These are phyloP conservation scores for Diddensiella caesifluorescens DNA, from an alignment of 805 yeast genomes.

Conservation along the genomic window DNA sequence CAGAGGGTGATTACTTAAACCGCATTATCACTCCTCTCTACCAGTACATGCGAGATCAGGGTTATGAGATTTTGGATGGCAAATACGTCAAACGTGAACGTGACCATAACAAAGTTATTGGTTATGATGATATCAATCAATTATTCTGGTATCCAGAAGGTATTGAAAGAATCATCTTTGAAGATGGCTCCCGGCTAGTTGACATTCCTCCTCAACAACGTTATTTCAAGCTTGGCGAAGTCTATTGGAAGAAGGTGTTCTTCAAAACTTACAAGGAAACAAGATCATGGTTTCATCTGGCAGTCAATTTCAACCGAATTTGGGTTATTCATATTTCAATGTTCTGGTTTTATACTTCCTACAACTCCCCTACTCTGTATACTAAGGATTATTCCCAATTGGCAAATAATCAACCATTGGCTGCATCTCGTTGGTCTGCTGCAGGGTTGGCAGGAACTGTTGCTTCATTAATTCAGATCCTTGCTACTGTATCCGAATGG, in stretches of 20 bases:
- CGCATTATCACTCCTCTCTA: slow-evolving; percentile 89
- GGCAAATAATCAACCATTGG: slow-evolving; percentile 76
- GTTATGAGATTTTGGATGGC: slow-evolving; percentile 52
- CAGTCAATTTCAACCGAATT: slow-evolving; percentile 95
- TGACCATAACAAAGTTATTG: slow-evolving; percentile 57
- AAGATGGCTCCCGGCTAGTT: slow-evolving; percentile 87
- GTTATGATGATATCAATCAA: slow-evolving; percentile 98
- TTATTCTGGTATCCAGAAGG: slow-evolving; percentile 99
- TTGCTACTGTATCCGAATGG: slow-evolving; percentile 92
- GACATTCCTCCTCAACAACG: slow-evolving; percentile 90
- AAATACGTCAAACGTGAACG: slow-evolving; percentile 56
- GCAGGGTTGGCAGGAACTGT: slow-evolving; percentile 89
- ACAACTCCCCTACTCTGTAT: slow-evolving; percentile 86
- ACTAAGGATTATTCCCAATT: slow-evolving; percentile 82
- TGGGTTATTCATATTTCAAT: slow-evolving; percentile 90
- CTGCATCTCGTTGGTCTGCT: slow-evolving; percentile 90
- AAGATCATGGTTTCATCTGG: slow-evolving; percentile 94
- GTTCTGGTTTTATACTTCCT: slow-evolving; percentile 94
- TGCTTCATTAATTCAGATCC: slow-evolving; percentile 73
- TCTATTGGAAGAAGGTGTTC: slow-evolving; percentile 85
- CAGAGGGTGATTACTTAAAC: slow-evolving; percentile 76
- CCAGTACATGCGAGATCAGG: slow-evolving; percentile 61
- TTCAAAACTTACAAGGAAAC: slow-evolving; percentile 94
- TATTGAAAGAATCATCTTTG: slow-evolving; percentile 82
- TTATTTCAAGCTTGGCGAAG: slow-evolving; percentile 83